A percentile compares a stretch with the other conserved stretches of the same genome.
Conservation (phyloP, 1,284 basidiomycete species). For the Trichosporon faecale region DNA sequence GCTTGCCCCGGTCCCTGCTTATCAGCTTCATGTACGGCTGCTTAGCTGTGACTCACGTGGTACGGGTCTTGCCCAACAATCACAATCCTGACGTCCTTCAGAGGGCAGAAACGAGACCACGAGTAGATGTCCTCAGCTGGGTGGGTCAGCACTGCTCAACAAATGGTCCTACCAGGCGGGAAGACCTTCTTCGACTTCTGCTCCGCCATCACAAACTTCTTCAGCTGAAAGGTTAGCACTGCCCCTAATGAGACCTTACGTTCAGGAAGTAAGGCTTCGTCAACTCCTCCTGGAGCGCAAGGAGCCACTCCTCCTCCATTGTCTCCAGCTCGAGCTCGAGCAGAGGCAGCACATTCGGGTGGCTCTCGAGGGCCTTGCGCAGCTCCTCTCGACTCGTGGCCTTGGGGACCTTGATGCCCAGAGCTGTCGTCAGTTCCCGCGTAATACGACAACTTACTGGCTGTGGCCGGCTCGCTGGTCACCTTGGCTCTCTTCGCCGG, state of each 20-base stretch:
- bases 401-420: conserved; percentile 11
- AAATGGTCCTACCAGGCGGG: conserved; percentile 50
- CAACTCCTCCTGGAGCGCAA: conserved; percentile 51
- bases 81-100: conserved; percentile 53
- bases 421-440: neutral
- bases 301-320: conserved; percentile 53
- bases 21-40: neutral
- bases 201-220: conserved; percentile 46
- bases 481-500: conserved; percentile 14
- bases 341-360: conserved; percentile 30
- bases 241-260: conserved; percentile 36
- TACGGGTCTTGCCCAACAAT: conserved; percentile 56
- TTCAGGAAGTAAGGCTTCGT: conserved; percentile 50
- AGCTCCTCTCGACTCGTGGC: conserved; percentile 35
- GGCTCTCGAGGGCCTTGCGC: conserved; percentile 26
- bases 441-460: conserved; percentile 5
- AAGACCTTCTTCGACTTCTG: conserved; percentile 52
- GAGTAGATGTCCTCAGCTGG: conserved; percentile 54
- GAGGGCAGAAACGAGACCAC: conserved; percentile 53
- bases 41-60: conserved; percentile 33
- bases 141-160: neutral
- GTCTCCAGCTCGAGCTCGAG: conserved; percentile 49
- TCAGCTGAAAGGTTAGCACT: conserved; percentile 35
- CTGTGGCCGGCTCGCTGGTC: neutral
- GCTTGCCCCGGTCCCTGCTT: conserved; percentile 53